Evolutionary conservation across 78 protist species (phyloP), one percentile per base, ranked within the genome.

Genomic region (Dictyostelium discoideum): DNA sequence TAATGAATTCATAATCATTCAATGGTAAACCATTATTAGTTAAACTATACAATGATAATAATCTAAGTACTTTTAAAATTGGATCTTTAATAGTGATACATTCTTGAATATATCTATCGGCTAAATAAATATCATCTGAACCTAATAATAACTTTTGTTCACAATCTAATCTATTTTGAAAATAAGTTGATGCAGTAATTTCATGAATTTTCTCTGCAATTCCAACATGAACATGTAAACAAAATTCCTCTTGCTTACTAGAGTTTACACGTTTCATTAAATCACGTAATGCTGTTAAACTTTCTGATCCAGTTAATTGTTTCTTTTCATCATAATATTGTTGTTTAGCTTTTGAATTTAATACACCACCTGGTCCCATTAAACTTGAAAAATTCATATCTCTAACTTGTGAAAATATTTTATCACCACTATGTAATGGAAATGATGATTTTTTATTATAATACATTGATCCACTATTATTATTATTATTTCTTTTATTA

Each of bases 51-150:
- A 98, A 88, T 46, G 97, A 83, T 14, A 97, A 18, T 40, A 98
- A 79, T 48, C 99, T 92, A 22, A 98, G 84, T 20, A 98, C 97
- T 73, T 95, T 97, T 32, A 42, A 20, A 40, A 97, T 65, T 32
- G 97, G 93, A 83, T 96, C 96, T 60, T 78, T 60, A 1, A 37
- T 18, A 48, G 24, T 16, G 37, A 98, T 97, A 50, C 67, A 87
- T 39, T 97, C 98, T 16, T 97, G 97, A 22, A 98, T 78, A 92
- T 85, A 97, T 39, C 60, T 50, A 5, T 76, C 85, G 1, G 65
- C 92, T 2, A 42, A 16, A 40, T 54, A 24, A 9, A 76, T 54
- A 14, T 48, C 84, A 24, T 48, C 84, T 0, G 24, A 6, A n/a
- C 65, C 40, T 16, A 22, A 3, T n/a, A 86, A 39, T 18, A 86